Evolutionary conservation across 2,329 filamentous ascomycete species (phyloP).

Genomic region (Penicillium sp.): DNA sequence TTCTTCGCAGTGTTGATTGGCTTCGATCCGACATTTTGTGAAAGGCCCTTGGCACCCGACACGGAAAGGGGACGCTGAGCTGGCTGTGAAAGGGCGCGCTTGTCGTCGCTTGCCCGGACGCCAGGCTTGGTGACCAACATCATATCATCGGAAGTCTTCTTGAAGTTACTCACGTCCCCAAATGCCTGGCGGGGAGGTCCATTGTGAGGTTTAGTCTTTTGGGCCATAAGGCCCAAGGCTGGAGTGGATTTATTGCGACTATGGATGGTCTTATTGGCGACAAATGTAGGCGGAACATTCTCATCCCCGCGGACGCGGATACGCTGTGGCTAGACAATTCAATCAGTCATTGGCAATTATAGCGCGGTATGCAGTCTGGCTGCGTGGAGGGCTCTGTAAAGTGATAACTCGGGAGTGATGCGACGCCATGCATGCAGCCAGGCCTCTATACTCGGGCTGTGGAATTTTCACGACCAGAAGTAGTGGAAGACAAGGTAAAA

Average conservation of each 20-base stretch:
- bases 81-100: slow-evolving; percentile 42
- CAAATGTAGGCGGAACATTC: slow-evolving; percentile 51
- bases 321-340: slow-evolving; percentile 60
- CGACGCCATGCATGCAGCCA: neutral
- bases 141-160: slow-evolving; percentile 52
- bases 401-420: neutral
- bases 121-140: slow-evolving; percentile 45
- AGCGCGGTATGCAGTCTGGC: neutral
- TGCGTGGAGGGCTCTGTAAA: slow-evolving; percentile 1
- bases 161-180: slow-evolving; percentile 72
- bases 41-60: slow-evolving; percentile 34
- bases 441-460: neutral
- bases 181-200: slow-evolving; percentile 66
- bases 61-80: slow-evolving; percentile 53
- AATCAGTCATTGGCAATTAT: slow-evolving; percentile 11
- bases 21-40: slow-evolving; percentile 32
- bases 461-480: neutral
- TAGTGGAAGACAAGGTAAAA: neutral
- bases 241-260: slow-evolving; percentile 75
- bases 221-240: slow-evolving; percentile 52
- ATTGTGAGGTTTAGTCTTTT: slow-evolving; percentile 56
- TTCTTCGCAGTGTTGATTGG: slow-evolving; percentile 29
- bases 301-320: slow-evolving; percentile 62
- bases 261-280: slow-evolving; percentile 58
- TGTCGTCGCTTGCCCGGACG: slow-evolving; percentile 30